Evolutionary conservation across 176 grass and related monocot species (phyloP).

Genomic region (Hordeum vulgare): DNA sequence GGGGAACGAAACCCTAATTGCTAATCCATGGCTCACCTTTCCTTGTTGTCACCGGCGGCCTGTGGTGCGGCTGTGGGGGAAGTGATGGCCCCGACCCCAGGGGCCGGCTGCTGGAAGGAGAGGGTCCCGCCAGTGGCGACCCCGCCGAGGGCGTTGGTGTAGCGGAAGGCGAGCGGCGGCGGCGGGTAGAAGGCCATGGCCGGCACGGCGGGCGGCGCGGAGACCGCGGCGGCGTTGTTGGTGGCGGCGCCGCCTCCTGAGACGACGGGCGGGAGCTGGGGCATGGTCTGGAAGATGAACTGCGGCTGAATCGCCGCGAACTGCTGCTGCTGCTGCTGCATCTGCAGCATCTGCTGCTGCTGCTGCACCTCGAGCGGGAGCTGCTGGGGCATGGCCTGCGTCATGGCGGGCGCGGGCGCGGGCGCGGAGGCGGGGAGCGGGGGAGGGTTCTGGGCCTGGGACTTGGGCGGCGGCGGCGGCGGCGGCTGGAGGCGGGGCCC

Average conservation of each 20-base stretch:
- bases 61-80: conserved; percentile 22
- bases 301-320: conserved; percentile 45
- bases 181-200: conserved; percentile 84
- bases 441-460: background rate
- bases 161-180: conserved; percentile 66
- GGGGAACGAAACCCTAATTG: conserved; percentile 25
- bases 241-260: background rate
- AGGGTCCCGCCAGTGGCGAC: conserved; percentile 36
- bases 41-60: conserved; percentile 43
- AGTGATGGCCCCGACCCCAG: conserved; percentile 22
- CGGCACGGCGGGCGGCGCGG: conserved; percentile 27
- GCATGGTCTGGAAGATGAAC: conserved; percentile 53
- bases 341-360: conserved; percentile 33
- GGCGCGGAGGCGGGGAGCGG: background rate
- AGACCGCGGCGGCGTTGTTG: background rate
- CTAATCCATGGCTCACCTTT: conserved; percentile 28
- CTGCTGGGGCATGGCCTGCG: background rate
- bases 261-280: conserved; percentile 29
- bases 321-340: conserved; percentile 18
- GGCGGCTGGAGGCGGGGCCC: conserved; percentile 35
- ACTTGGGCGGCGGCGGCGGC: background rate
- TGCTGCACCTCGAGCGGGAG: conserved; percentile 19
- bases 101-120: conserved; percentile 45
- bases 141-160: conserved; percentile 32
- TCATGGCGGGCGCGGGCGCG: background rate